Percentiles rank a stretch among this genome's conserved stretches.
Evolutionary conservation across 441 rosid species (phyloP).

Genomic region (Euphorbia celastroides): DNA sequence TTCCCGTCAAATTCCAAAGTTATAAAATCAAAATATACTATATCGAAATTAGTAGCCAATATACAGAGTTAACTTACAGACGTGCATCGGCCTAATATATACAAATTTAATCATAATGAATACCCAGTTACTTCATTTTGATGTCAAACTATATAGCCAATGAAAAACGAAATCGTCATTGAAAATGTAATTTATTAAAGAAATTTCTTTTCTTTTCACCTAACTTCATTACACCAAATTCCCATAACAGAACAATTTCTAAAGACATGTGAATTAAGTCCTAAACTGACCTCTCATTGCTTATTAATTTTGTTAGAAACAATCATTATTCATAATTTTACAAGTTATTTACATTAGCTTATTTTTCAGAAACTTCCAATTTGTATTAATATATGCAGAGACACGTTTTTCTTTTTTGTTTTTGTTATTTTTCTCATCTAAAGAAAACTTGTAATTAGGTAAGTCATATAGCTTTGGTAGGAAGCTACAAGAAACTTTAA

Average conservation of each 20-base stretch:
- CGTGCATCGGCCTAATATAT: no score
- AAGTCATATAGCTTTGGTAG: conserved; percentile 25
- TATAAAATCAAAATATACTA: no score
- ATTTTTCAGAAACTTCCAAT: conserved; percentile 16
- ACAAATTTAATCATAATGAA: not conserved
- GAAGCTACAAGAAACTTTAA: conserved; percentile 36
- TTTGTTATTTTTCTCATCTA: not conserved
- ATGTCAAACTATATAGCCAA: not conserved
- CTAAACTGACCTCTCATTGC: conserved; percentile 9
- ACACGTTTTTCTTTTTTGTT: not conserved
- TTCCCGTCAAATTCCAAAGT: no score
- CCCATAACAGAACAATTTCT: not conserved
- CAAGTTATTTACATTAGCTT: conserved; percentile 15
- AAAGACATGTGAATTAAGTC: not conserved
- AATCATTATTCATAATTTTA: conserved; percentile 26
- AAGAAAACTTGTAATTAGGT: conserved; percentile 6
- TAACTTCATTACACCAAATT: conserved; percentile 8
- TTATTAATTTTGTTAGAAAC: conserved; percentile 9
- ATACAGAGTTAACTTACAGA: no score
- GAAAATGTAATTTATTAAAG: not conserved
- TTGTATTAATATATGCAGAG: conserved; percentile 7
- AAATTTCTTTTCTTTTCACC: conserved; percentile 7
- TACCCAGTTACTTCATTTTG: not conserved
- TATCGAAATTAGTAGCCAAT: no score
- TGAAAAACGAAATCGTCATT: not conserved